Base-by-base conservation (phyloP, 257 asterid species). In the Ligustrum vulgare region DNA sequence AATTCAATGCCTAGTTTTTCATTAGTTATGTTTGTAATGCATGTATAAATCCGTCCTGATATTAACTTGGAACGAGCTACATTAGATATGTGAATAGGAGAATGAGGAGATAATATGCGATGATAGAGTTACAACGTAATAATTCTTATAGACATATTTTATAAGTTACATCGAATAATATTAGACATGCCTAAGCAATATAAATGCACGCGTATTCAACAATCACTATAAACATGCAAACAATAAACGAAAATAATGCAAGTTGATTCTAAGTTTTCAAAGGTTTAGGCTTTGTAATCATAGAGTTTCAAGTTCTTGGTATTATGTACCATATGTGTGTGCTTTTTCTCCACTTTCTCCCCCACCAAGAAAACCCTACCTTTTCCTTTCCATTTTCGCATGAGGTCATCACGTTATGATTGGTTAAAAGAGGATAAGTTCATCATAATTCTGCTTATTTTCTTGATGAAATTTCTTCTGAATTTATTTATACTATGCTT, bases 331-430 rank as follows among this genome's bases (percentile, higher is more conserved):
- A 69, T 47, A 22, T 60, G 67, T 79, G 20, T 71, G 64, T 74
- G 79, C 84, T 79, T 64, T 82, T 68, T 80, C 82, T 72, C 92
- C 92, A 88, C 90, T 84, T 80, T 79, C 84, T 64, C 81, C 73
- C 47, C 89, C 90, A 88, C 90, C 84, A 5, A 79, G 23, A 77
- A 78, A 62, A 67, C 56, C 74, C 71, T 39, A 39, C 47, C 9
- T 39, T 39, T 39, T 39, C 0, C 8, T 54, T 72, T 51, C 13
- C 34, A 69, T 75, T 47, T 51, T 75, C 56, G 54, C 72, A 39
- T 79, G 80, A 81, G 76, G 80, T 79, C 82, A 84, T 75, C 80
- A 81, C n/a, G 31, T 51, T 64, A 23, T 81, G 41, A 86, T 86
- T 84, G 89, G 91, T 67, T 71, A 35, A 72, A 16, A 72, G 31